Conservation (phyloP, 208 protist species). For the Acanthamoeba triangularis region DNA sequence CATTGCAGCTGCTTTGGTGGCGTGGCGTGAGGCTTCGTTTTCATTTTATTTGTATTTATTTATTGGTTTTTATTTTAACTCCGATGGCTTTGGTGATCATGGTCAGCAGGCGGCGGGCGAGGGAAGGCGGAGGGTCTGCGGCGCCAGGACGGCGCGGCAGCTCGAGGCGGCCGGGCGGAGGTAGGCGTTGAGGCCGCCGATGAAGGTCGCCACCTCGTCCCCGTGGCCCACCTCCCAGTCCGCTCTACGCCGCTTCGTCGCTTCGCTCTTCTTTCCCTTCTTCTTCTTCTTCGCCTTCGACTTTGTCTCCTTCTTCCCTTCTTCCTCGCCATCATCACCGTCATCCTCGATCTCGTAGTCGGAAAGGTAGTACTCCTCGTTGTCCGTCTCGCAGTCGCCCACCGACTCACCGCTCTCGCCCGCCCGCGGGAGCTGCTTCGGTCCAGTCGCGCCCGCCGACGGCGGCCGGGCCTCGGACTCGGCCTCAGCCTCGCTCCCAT, state of each 20-base stretch:
- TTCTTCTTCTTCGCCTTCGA: no score
- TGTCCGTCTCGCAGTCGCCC: slow-evolving; percentile 20
- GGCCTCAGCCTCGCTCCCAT: not conserved
- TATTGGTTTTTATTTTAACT: no score
- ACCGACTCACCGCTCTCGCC: slow-evolving; percentile 1
- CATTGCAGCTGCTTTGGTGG: no score
- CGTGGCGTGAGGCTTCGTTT: no score
- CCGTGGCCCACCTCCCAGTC: not conserved
- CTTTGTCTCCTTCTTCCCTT: no score
- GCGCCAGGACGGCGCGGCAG: not conserved
- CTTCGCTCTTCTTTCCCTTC: no score
- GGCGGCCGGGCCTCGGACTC: not conserved
- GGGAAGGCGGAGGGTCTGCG: not conserved
- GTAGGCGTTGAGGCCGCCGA: not conserved
- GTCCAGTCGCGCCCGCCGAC: not conserved
- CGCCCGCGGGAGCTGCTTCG: not conserved
- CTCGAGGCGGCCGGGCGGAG: not conserved
- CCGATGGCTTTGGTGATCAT: no score
- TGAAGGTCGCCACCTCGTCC: not conserved
- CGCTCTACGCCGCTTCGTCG: not conserved
- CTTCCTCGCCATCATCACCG: not conserved
- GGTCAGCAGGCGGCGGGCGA: not conserved
- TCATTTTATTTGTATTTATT: no score
- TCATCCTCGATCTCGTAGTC: slow-evolving; percentile 15
- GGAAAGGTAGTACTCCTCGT: slow-evolving; percentile 8